These are phyloP conservation scores for Amylostereum areolatum DNA, from an alignment of 1,284 basidiomycete genomes.

Conservation along the genomic window DNA sequence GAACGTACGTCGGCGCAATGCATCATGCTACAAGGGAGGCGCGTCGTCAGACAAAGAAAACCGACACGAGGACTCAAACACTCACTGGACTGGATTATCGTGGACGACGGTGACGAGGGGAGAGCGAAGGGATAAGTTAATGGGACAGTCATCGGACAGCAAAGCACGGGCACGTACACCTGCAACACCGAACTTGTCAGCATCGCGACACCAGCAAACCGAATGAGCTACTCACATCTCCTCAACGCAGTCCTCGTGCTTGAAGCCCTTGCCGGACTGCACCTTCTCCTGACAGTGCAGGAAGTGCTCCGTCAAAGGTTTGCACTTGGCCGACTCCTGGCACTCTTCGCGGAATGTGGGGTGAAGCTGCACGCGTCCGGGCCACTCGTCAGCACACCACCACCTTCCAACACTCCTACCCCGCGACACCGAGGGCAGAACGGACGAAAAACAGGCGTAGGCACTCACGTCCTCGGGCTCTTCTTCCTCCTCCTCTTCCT, in stretches of 20 bases:
- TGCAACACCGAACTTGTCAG: conserved; percentile 16
- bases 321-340: conserved; percentile 63
- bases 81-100: conserved; percentile 15
- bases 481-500: conserved; percentile 48
- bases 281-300: conserved; percentile 89
- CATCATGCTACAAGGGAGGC: conserved; percentile 60
- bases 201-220: conserved; percentile 3
- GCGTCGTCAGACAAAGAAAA: conserved; percentile 5
- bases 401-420: neutral
- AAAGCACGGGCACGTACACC: conserved; percentile 39
- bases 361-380: conserved; percentile 37
- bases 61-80: conserved; percentile 16
- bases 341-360: conserved; percentile 75
- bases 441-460: neutral
- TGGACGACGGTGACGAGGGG: conserved; percentile 6
- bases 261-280: conserved; percentile 73
- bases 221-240: conserved; percentile 55
- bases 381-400: neutral
- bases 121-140: neutral
- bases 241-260: conserved; percentile 88
- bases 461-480: conserved; percentile 79
- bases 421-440: neutral
- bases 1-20: conserved; percentile 79
- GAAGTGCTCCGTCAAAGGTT: conserved; percentile 76
- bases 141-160: neutral